Conservation (phyloP, 2,329 filamentous ascomycete species). For the Cladorrhinum sp. region DNA sequence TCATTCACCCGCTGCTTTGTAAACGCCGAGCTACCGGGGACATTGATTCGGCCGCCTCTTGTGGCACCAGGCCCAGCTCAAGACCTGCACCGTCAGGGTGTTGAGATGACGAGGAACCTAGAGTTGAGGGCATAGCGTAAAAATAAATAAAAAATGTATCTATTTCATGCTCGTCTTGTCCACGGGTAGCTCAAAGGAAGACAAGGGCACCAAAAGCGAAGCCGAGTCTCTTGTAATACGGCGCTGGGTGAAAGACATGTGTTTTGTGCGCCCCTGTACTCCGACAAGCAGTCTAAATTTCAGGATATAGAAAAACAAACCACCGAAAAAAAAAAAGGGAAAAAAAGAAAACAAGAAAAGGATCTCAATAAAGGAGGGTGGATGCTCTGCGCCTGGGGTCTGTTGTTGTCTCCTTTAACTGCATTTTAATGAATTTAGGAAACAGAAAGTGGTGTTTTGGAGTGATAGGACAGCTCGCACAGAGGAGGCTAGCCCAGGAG, state of each 20-base stretch:
- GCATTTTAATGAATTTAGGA: not conserved
- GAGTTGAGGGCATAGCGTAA: not conserved
- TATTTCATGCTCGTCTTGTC: not conserved
- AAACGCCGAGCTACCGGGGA: not conserved
- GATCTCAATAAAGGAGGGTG: not conserved
- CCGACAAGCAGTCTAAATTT: not conserved
- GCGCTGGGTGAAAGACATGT: not conserved
- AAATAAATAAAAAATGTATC: not conserved
- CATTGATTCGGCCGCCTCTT: not conserved
- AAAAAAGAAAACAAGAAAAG: not conserved
- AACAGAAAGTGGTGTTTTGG: not conserved
- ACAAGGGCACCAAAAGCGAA: not conserved
- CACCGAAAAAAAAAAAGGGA: not conserved
- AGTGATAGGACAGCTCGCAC: not conserved
- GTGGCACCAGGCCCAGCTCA: not conserved
- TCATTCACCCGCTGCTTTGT: not conserved
- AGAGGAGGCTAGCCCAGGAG: constrained; percentile 41
- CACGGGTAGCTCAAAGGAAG: no score
- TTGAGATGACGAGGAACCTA: not conserved
- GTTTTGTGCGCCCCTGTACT: not conserved
- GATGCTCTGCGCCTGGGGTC: not conserved
- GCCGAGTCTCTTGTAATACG: not conserved
- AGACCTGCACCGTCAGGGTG: not conserved
- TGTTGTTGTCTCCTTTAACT: not conserved
- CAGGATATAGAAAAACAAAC: not conserved